phyloP scores from a whole-genome alignment of 2,329 filamentous ascomycete genomes.

The Cucurbitaria berberidis region DNA sequence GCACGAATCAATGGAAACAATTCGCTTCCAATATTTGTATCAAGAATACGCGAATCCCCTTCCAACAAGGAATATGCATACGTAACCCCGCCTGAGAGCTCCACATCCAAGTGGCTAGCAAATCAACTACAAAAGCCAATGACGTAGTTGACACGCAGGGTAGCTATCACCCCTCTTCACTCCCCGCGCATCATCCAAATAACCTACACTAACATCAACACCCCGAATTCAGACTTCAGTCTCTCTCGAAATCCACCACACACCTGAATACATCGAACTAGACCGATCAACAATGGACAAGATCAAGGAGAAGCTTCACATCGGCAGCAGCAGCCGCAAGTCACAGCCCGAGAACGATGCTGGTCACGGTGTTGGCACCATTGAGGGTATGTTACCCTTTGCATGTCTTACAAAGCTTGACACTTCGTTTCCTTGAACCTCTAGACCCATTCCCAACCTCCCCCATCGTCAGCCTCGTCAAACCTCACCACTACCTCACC shows the following conservation, averaged over 20 bases:
- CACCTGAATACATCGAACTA: background rate
- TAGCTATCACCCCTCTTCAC: conserved; percentile 17
- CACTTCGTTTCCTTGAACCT: background rate
- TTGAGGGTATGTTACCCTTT: conserved; percentile 22
- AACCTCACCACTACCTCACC: background rate
- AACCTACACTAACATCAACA: conserved; percentile 8
- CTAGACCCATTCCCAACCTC: background rate
- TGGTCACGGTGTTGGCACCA: conserved; percentile 22
- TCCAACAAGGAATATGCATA: conserved; percentile 2
- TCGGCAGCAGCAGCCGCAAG: conserved; percentile 40
- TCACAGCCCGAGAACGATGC: conserved; percentile 34
- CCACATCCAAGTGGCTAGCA: conserved; percentile 15
- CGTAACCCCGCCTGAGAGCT: conserved; percentile 8
- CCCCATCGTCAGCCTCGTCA: background rate
- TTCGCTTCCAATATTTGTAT: background rate
- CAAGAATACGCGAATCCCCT: background rate
- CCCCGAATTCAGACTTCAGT: background rate
- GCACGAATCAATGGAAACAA: background rate
- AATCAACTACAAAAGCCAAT: conserved; percentile 13
- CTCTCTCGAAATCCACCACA: too few species aligned
- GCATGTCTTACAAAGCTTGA: conserved; percentile 1
- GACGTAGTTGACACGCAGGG: conserved; percentile 25
- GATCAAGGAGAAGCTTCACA: conserved; percentile 47
- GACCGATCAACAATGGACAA: conserved; percentile 36
- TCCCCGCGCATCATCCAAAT: conserved; percentile 11